Conservation (phyloP, 164 flowering plant genomes). For the Liriodendron chinense region DNA sequence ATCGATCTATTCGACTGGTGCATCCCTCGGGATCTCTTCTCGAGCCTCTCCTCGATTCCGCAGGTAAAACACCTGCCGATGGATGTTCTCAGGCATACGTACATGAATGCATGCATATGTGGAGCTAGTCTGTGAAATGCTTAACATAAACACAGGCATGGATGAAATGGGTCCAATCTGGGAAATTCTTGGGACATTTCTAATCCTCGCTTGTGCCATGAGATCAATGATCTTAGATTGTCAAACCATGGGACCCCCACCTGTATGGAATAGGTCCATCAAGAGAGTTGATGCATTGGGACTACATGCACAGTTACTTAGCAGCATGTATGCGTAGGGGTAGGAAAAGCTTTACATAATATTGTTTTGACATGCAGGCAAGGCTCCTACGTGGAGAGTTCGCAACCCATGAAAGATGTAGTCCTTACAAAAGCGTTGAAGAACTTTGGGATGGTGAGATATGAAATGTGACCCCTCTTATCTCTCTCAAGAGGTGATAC, state of each 20-base stretch:
- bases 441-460: constrained; percentile 73
- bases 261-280: no score
- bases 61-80: constrained; percentile 37
- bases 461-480: constrained; percentile 15
- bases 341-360: no score
- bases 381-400: constrained; percentile 56
- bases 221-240: no score
- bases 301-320: no score
- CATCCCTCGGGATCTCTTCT: constrained; percentile 54
- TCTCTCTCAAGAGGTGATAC: not conserved
- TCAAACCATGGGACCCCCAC: no score
- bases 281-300: no score
- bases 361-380: constrained; percentile 32
- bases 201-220: no score
- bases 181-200: no score
- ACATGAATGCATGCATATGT: not conserved
- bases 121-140: not conserved
- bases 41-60: constrained; percentile 39
- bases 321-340: no score
- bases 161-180: no score
- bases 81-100: not conserved
- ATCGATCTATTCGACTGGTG: constrained; percentile 53
- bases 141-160: not conserved
- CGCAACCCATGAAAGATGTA: constrained; percentile 36
- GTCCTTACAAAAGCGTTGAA: constrained; percentile 54